A percentile compares a stretch with the other conserved stretches of the same genome.
These are phyloP conservation scores for Ceratobasidium sp. DNA, from an alignment of 1,284 basidiomycete genomes.

Conservation along the genomic window DNA sequence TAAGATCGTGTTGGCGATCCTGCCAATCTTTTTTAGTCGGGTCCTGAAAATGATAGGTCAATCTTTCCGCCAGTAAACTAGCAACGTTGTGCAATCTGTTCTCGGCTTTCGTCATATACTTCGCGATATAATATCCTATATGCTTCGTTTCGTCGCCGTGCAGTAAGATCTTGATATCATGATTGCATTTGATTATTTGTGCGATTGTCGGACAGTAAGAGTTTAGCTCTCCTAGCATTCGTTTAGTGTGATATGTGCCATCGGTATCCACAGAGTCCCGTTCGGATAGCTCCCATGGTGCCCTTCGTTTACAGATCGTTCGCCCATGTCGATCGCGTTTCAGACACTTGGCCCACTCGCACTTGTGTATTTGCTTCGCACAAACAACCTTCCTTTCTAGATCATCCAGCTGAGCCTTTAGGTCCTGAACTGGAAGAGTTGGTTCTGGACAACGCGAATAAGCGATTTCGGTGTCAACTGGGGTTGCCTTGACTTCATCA, in stretches of 20 bases:
- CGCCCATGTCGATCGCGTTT: conserved; percentile 49
- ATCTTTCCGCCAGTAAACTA: too few relatives aligned
- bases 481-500: conserved; percentile 45
- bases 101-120: conserved; percentile 54
- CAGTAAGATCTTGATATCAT: conserved; percentile 56
- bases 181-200: conserved; percentile 55
- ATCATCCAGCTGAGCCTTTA: not conserved
- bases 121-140: conserved; percentile 42
- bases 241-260: conserved; percentile 8
- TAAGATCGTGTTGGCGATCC: not conserved
- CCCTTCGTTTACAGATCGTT: conserved; percentile 57
- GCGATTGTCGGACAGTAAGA: conserved; percentile 54
- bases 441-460: conserved; percentile 31
- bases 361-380: conserved; percentile 47
- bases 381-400: not conserved
- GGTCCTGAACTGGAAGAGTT: not conserved
- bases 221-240: conserved; percentile 54
- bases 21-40: not conserved
- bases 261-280: conserved; percentile 51
- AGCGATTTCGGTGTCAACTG: conserved; percentile 48
- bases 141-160: conserved; percentile 29
- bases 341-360: conserved; percentile 53
- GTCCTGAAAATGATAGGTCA: too few relatives aligned
- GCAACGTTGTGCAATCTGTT: conserved; percentile 52
- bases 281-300: conserved; percentile 55